phyloP scores from a whole-genome alignment of 768 basidiomycete species.

The Sporobolomyces pararoseus region DNA sequence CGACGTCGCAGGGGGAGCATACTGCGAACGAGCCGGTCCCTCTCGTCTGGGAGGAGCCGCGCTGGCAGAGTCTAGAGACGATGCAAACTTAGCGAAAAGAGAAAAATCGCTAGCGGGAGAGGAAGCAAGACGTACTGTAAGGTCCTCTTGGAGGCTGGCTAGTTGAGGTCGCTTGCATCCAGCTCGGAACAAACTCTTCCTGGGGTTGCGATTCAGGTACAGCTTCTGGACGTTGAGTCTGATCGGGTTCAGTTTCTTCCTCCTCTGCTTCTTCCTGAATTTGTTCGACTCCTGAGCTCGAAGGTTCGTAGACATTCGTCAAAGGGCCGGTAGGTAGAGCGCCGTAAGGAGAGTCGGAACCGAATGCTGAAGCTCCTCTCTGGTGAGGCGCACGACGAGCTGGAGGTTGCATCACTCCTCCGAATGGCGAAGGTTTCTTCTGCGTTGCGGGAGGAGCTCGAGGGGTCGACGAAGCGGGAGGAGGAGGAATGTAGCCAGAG shows the following conservation, averaged over 20 bases:
- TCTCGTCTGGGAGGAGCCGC: not conserved
- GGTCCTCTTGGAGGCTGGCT: not conserved
- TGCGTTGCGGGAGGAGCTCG: not conserved
- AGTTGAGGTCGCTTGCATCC: conserved; percentile 25
- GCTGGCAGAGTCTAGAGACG: too few relatives aligned
- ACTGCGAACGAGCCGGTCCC: not conserved
- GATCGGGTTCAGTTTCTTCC: not conserved
- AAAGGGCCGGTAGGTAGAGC: conserved; percentile 23
- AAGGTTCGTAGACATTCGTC: conserved; percentile 24
- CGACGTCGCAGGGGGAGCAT: not conserved
- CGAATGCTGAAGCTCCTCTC: conserved; percentile 33
- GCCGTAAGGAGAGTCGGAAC: conserved; percentile 33
- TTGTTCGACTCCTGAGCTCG: conserved; percentile 5
- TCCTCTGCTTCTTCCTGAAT: conserved; percentile 35
- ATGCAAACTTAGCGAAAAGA: not conserved
- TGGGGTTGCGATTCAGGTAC: not conserved
- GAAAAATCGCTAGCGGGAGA: not conserved
- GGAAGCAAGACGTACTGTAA: not conserved
- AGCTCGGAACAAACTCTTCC: conserved; percentile 28
- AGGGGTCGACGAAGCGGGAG: not conserved
- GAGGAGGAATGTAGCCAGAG: not conserved
- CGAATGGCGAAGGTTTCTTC: conserved; percentile 9
- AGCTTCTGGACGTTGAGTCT: not conserved
- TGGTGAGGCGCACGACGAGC: conserved; percentile 27
- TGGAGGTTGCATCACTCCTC: conserved; percentile 19